phyloP scores from a whole-genome alignment of 1,284 basidiomycete species.

The Ustilago xerochloae region DNA sequence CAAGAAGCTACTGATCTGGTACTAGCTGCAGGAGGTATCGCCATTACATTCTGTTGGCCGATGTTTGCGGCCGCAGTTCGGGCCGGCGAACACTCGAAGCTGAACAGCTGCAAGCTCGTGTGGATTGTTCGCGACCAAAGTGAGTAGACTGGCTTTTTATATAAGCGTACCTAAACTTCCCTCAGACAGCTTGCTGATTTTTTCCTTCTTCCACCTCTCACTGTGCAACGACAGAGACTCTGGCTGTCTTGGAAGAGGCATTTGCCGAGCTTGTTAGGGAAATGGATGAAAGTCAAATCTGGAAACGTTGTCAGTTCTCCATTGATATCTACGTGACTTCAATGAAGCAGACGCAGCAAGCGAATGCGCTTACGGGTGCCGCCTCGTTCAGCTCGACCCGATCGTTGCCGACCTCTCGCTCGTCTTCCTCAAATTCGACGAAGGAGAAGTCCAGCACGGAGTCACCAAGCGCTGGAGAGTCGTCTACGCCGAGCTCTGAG shows the following conservation, averaged over 20 bases:
- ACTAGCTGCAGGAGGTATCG: slow-evolving; percentile 50
- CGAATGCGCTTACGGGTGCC: background rate
- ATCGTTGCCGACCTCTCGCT: background rate
- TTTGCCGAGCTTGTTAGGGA: slow-evolving; percentile 9
- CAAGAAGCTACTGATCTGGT: slow-evolving; percentile 15
- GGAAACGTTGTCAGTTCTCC: slow-evolving; percentile 5
- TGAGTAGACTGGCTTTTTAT: slow-evolving; percentile 3
- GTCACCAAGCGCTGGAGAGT: background rate
- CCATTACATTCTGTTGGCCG: slow-evolving; percentile 51
- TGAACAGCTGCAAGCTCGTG: slow-evolving; percentile 35
- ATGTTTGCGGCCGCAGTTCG: slow-evolving; percentile 27
- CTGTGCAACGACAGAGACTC: slow-evolving; percentile 10
- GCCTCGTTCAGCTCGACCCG: background rate
- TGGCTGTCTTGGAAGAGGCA: slow-evolving; percentile 12
- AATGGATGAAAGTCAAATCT: background rate
- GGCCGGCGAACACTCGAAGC: background rate
- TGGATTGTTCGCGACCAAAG: slow-evolving; percentile 45
- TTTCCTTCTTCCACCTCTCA: background rate
- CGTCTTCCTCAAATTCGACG: slow-evolving; percentile 3
- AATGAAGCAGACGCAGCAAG: background rate
- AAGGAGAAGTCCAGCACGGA: background rate
- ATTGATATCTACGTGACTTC: slow-evolving; percentile 40
- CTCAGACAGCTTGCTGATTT: background rate
- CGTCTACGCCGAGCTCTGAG: slow-evolving; percentile 4
- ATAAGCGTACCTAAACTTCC: background rate